Base-by-base conservation (phyloP, 495 filamentous ascomycete species). In the Penicillium antarcticum region DNA sequence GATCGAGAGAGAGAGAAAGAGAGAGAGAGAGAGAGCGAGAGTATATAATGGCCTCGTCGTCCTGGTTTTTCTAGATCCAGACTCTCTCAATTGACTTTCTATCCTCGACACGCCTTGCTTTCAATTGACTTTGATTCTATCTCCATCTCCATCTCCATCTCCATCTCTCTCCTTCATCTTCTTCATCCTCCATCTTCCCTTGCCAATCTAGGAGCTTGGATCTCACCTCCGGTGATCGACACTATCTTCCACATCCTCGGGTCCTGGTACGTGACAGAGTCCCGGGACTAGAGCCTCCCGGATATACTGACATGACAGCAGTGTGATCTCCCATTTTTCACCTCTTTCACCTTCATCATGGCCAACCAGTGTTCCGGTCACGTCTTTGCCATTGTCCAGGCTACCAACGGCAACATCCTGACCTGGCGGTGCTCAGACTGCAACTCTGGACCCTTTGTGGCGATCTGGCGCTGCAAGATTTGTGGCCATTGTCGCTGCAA, bases 381-480 rank as follows among this genome's bases (percentile, higher is more conserved):
- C 46, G 48, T 58, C 24, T 77, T 75, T 43, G 69, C 66, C 58
- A 74, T 77, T 44, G 60, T 75, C 17, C 74, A 77, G 55, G 66
- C 69, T 11, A 71, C 71, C 32, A 75, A 77, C 56, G 74, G 74
- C 41, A 78, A 74, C 45, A 73, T 78, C 53, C 60, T 78, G 45
- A 72, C 73, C 35, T 78, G 73, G 71, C 71, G 69, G 11, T 78
- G 74, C 55, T 75, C 70, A 4, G 73, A 76, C 60, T 78, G 74
- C 63, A 75, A 74, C 53, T 71, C 72, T 37, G 74, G 74, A n/a
- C 73, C 73, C 40, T 78, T 72, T 48, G 63, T 70, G 45, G 74
- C 74, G 12, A 74, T 78, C 53, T 78, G 72, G 72, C 74, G 66
- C 31, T 78, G 74, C 65, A 76, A 78, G 63, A 67, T 71, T 55